Evolutionary conservation across 78 protist species (phyloP).

Genomic region (Pigoraptor vietnamica): DNA sequence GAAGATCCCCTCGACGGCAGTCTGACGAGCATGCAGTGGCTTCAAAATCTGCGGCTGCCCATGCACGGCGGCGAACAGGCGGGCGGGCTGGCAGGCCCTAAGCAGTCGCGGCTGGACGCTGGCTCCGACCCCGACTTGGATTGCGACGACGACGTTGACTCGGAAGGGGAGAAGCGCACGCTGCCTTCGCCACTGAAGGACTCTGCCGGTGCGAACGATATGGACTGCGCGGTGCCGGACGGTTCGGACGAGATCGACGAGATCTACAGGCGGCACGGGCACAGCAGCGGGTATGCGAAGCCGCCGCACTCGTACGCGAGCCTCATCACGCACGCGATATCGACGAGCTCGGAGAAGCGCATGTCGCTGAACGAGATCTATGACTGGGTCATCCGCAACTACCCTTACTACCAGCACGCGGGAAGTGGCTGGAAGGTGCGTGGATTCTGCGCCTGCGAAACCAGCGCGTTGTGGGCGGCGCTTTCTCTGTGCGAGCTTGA

Average conservation of each 20-base stretch:
- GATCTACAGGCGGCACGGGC: not conserved
- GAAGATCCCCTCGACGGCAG: not conserved
- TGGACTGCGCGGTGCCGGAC: not conserved
- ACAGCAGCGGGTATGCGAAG: not conserved
- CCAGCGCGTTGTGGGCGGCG: too few species aligned
- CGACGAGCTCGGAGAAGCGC: too few species aligned
- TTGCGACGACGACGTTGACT: not conserved
- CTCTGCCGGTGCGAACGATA: not conserved
- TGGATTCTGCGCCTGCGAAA: not conserved
- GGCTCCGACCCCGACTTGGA: not conserved
- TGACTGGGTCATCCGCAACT: not conserved
- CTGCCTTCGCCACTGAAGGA: not conserved
- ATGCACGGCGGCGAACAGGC: not conserved
- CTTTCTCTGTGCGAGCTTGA: too few species aligned
- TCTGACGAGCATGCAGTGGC: not conserved
- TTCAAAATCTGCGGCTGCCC: not conserved
- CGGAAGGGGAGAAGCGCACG: not conserved
- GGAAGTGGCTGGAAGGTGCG: constrained; percentile 3
- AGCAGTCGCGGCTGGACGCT: not conserved
- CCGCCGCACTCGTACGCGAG: constrained; percentile 2
- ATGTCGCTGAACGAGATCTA: not conserved
- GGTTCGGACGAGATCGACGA: not conserved
- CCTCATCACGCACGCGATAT: constrained; percentile 6
- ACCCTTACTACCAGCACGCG: not conserved
- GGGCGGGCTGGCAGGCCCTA: not conserved